Percentiles rank a stretch among this genome's conserved stretches.
phyloP scores from a whole-genome alignment of 495 filamentous ascomycete genomes.

The Tuber microsphaerosporum region DNA sequence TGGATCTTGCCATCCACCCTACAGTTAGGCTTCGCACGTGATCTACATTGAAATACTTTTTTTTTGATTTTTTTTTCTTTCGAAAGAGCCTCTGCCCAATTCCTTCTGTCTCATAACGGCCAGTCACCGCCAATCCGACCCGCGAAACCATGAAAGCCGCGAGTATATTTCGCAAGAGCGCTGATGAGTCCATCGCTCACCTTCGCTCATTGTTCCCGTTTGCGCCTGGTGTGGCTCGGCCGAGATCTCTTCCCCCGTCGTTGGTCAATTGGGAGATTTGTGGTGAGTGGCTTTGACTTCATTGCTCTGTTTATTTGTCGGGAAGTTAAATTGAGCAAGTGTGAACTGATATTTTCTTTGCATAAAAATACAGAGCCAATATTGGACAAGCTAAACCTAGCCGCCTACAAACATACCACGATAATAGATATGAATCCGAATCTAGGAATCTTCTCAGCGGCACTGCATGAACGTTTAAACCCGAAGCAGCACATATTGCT shows the following conservation, averaged over 20 bases:
- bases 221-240: not conserved
- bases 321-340: not conserved
- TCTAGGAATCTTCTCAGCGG: constrained; percentile 63
- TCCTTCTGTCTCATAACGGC: not conserved
- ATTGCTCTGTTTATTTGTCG: not conserved
- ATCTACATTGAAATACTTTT: not conserved
- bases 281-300: not conserved
- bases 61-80: not conserved
- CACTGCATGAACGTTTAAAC: constrained; percentile 63
- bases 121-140: not conserved
- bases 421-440: constrained; percentile 75
- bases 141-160: not conserved
- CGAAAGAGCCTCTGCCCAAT: not conserved
- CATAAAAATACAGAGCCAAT: constrained; percentile 9
- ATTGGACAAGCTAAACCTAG: constrained; percentile 25
- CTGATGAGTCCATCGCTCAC: not conserved
- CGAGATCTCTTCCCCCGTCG: not conserved
- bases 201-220: not conserved
- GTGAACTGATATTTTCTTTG: not conserved
- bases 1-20: not conserved
- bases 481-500: constrained; percentile 75
- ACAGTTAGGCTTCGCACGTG: not conserved
- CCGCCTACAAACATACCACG: constrained; percentile 21
- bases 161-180: not conserved
- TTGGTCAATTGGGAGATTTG: not conserved